phyloP scores from a whole-genome alignment of 176 grass and related monocot genomes.

The Areca catechu region DNA sequence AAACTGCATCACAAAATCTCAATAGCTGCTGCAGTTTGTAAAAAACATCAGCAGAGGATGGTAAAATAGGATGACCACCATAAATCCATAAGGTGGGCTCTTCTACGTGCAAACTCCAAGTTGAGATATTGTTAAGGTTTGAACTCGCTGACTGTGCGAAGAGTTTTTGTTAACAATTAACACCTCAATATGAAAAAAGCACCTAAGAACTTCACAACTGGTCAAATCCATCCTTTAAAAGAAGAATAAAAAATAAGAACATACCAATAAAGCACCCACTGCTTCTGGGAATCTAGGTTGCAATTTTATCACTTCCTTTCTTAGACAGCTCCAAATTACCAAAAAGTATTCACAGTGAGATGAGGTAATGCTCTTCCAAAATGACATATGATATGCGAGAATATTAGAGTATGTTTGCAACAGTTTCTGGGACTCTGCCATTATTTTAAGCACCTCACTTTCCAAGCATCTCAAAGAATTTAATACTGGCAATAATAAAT shows the following conservation, averaged over 20 bases:
- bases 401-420: constrained; percentile 44
- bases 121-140: constrained; percentile 42
- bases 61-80: constrained; percentile 75
- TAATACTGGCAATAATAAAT: constrained; percentile 30
- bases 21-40: constrained; percentile 54
- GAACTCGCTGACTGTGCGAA: constrained; percentile 44
- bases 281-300: constrained; percentile 29
- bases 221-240: not conserved
- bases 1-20: constrained; percentile 43
- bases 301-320: constrained; percentile 64
- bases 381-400: constrained; percentile 68
- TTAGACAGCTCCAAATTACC: constrained; percentile 69
- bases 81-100: constrained; percentile 63
- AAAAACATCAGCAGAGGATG: constrained; percentile 48
- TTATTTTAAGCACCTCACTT: constrained; percentile 36
- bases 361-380: constrained; percentile 62
- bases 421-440: constrained; percentile 34
- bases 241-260: constrained; percentile 3
- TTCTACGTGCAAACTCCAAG: constrained; percentile 39
- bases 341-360: constrained; percentile 48
- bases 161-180: too few species aligned
- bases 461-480: constrained; percentile 59
- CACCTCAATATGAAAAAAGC: too few species aligned
- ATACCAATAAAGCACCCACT: constrained; percentile 54
- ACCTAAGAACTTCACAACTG: too few species aligned